phyloP scores from a whole-genome alignment of 805 yeast species.

The Ogataea nakhonphanomensis region DNA sequence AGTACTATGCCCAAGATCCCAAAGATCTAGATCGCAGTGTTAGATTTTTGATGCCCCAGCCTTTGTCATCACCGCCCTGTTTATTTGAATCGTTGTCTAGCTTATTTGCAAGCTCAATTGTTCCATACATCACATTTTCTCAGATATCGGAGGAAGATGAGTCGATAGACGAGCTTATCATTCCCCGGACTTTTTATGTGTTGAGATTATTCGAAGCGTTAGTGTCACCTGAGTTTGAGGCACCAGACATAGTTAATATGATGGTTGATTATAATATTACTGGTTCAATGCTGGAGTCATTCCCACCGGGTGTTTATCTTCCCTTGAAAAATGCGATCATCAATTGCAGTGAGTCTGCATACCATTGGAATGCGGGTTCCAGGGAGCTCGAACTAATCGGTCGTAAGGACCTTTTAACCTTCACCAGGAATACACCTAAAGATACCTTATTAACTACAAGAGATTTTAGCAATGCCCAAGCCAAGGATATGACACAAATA shows the following conservation, averaged over 20 bases:
- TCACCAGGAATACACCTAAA: constrained; percentile 11
- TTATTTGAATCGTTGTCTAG: constrained; percentile 54
- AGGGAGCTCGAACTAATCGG: constrained; percentile 57
- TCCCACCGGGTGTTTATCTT: constrained; percentile 66
- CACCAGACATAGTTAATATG: constrained; percentile 54
- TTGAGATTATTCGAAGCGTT: constrained; percentile 60
- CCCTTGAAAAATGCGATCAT: constrained; percentile 64
- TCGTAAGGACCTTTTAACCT: constrained; percentile 54
- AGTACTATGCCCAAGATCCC: constrained; percentile 45
- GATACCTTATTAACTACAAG: constrained; percentile 5
- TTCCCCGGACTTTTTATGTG: constrained; percentile 63
- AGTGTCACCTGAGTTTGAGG: constrained; percentile 49
- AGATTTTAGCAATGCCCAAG: constrained; percentile 6
- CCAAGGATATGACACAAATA: constrained; percentile 42
- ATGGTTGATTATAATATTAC: constrained; percentile 57
- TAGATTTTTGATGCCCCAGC: constrained; percentile 40
- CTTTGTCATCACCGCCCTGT: constrained; percentile 58
- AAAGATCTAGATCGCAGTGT: constrained; percentile 36
- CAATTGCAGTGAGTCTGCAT: constrained; percentile 48
- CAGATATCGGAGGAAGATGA: constrained; percentile 61
- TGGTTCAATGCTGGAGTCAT: constrained; percentile 54
- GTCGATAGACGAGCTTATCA: constrained; percentile 53
- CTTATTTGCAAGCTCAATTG: constrained; percentile 42
- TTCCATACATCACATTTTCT: constrained; percentile 61
- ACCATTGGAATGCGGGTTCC: constrained; percentile 39